Conservation (phyloP, 2,329 filamentous ascomycete species). For the Elsinoe arachidis region DNA sequence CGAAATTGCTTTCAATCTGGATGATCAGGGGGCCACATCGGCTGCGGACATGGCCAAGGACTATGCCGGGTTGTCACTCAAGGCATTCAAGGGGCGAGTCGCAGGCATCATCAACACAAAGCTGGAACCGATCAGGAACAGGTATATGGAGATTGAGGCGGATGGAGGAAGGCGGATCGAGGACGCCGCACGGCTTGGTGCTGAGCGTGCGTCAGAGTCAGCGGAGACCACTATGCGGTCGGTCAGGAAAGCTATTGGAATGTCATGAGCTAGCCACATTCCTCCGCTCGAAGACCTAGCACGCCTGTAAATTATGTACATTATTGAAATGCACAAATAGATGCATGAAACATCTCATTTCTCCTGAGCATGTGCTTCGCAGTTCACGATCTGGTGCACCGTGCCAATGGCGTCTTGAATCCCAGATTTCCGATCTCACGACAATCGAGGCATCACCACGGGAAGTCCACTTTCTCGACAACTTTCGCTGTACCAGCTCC, state of each 20-base stretch:
- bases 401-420: neutral
- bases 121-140: conserved; percentile 47
- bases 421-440: conserved; percentile 5
- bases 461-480: neutral
- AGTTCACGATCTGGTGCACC: neutral
- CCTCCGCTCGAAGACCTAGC: neutral
- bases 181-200: conserved; percentile 50
- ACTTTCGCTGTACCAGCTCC: neutral
- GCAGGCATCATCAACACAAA: conserved; percentile 48
- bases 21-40: conserved; percentile 34
- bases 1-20: conserved; percentile 65
- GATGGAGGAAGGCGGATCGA: conserved; percentile 46
- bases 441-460: neutral
- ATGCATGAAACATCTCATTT: conserved; percentile 1
- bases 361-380: neutral
- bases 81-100: conserved; percentile 56
- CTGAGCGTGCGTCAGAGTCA: conserved; percentile 51
- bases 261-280: conserved; percentile 19
- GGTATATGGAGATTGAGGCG: conserved; percentile 46
- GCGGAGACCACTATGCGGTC: conserved; percentile 45
- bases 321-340: neutral
- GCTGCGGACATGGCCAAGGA: conserved; percentile 41
- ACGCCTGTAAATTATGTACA: neutral
- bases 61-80: conserved; percentile 40
- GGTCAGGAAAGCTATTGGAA: conserved; percentile 38